phyloP scores from a whole-genome alignment of 208 protist genomes.

The Leptomonas seymouri region DNA sequence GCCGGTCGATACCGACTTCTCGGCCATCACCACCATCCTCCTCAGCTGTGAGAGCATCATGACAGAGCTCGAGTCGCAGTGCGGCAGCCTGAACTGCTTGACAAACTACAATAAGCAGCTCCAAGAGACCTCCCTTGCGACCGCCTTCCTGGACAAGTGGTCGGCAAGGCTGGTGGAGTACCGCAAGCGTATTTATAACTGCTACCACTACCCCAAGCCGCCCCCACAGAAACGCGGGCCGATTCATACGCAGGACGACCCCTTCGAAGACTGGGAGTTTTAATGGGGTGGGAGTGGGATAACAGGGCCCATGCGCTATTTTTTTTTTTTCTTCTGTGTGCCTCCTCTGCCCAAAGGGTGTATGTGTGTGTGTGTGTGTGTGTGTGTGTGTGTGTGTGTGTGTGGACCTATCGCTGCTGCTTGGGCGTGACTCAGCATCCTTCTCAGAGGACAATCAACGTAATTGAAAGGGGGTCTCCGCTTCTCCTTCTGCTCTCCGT shows the following conservation, averaged over 20 bases:
- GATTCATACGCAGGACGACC: slow-evolving; percentile 16
- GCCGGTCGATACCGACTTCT: slow-evolving; percentile 33
- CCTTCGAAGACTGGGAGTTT: slow-evolving; percentile 14
- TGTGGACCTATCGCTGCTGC: too few species aligned
- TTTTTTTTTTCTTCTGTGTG: not conserved
- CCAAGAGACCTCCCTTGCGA: slow-evolving; percentile 30
- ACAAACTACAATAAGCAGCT: slow-evolving; percentile 41
- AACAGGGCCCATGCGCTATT: too few species aligned
- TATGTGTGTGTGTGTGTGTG: too few species aligned
- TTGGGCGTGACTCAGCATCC: too few species aligned
- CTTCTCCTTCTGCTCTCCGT: too few species aligned
- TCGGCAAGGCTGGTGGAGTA: slow-evolving; percentile 18
- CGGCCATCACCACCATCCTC: slow-evolving; percentile 29
- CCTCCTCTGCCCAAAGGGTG: too few species aligned
- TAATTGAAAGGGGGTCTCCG: too few species aligned
- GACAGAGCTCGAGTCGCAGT: slow-evolving; percentile 17
- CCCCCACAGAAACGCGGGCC: slow-evolving; percentile 12
- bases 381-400: too few species aligned
- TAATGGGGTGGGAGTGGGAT: not conserved
- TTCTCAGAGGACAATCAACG: too few species aligned
- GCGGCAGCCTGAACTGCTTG: slow-evolving; percentile 17
- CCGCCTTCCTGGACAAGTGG: slow-evolving; percentile 28
- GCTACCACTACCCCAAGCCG: slow-evolving; percentile 30
- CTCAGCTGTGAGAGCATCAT: slow-evolving; percentile 36
- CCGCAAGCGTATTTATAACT: slow-evolving; percentile 18